A percentile compares a stretch with the other conserved stretches of the same genome.
phyloP scores from a whole-genome alignment of 202 grass and related monocot species.

The Carex arenaria region DNA sequence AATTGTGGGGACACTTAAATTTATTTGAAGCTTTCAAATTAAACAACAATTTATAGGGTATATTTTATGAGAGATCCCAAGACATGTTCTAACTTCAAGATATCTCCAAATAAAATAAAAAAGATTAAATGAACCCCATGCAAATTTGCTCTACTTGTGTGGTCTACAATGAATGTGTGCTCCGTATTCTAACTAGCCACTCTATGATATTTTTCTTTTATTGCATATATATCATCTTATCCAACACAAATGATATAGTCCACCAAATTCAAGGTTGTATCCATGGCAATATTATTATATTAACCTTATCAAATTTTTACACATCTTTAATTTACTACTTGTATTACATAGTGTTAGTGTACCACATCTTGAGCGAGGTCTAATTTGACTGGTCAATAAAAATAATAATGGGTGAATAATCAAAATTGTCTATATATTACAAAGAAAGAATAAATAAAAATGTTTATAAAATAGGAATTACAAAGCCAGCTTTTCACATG shows the following conservation, averaged over 20 bases:
- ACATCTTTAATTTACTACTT: background rate
- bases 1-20: background rate
- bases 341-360: background rate
- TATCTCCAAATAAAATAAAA: background rate
- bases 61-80: background rate
- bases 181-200: background rate
- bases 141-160: background rate
- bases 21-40: background rate
- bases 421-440: background rate
- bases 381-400: background rate
- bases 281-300: background rate
- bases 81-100: background rate
- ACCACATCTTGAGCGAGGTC: background rate
- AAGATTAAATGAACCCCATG: background rate
- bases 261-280: background rate
- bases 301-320: background rate
- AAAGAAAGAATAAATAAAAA: background rate
- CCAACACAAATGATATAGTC: background rate
- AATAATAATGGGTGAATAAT: background rate
- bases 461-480: background rate
- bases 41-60: background rate
- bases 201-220: background rate
- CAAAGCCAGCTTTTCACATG: too few relatives aligned
- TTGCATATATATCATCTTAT: slow-evolving; percentile 4
- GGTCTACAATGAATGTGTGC: background rate